Evolutionary conservation across 495 filamentous ascomycete species (phyloP), one percentile per base, ranked within the genome.

Genomic region (Trichoderma parareesei): DNA sequence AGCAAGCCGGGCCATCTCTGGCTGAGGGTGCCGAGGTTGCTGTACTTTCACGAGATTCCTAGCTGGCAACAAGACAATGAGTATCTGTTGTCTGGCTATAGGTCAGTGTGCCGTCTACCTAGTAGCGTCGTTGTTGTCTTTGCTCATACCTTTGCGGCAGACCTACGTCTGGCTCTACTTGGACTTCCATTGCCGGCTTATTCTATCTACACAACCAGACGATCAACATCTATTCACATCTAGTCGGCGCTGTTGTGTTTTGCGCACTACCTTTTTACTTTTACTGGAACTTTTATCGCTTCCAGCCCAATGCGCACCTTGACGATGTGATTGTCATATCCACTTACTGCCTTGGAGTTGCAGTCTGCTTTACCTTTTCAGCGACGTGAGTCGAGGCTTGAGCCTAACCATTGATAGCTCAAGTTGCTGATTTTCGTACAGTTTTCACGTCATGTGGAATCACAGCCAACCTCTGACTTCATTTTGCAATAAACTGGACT

Each of bases 401-500:
- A 41, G 40, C 6, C 40, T 3, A 7, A 0, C 14, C 16, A 7
- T 55, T 33, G 8, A 1, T 18, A 55, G 7, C 14, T 55, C 27
- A 2, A 27, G 27, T 18, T 33, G 48, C 48, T 55, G 14, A 55
- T 18, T 1, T 7, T 18, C 4, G 2, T 3, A 7, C 16, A 55
- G 48, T 10, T 55, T 55, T 33, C 48, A 55, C 48, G 2, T 55
- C 9, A 7, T 55, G 16, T 55, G 48, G 48, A 65, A 68, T 64
- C 67, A 68, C 60, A 68, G 46, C 46, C 64, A 18, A 4, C 4
- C 7, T 4, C 44, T 63, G 3, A n/a, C 60, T 0, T 11, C 13
- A 7, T 71, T 89, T 69, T 85, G 87, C 1, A 91, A 92, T 70
- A 80, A 88, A 62, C 79, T 93, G 43, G 90, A 93, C 72, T 90